A percentile compares a stretch with the other conserved stretches of the same genome.
Evolutionary conservation across 768 basidiomycete species (phyloP).

Genomic region (Pisolithus microcarpus): DNA sequence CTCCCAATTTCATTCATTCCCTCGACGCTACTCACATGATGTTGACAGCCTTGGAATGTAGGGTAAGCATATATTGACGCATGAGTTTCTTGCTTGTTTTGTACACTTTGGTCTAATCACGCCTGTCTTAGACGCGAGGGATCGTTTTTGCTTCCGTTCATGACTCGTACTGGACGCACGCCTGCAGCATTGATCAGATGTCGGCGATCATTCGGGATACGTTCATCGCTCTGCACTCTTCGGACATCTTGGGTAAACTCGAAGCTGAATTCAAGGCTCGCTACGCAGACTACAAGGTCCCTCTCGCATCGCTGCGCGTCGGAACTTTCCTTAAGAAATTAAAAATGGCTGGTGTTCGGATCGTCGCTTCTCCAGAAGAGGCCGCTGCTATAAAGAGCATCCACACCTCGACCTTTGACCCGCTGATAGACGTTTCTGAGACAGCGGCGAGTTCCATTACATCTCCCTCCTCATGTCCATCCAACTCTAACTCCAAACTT

Average conservation of each 20-base stretch:
- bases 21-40: constrained; percentile 99
- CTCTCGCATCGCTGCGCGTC: constrained; percentile 41
- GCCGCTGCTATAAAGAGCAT: constrained; percentile 21
- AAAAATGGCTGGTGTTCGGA: constrained; percentile 36
- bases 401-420: constrained; percentile 19
- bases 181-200: constrained; percentile 81
- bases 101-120: constrained; percentile 3
- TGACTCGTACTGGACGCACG: constrained; percentile 99
- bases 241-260: constrained; percentile 71
- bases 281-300: constrained; percentile 67
- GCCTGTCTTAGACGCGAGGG: constrained; percentile 45
- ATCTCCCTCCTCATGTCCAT: background rate
- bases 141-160: constrained; percentile 94
- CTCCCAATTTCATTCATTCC: constrained; percentile 97
- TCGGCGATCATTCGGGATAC: constrained; percentile 84
- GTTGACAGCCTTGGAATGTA: constrained; percentile 86
- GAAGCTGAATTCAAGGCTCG: constrained; percentile 73
- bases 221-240: constrained; percentile 87
- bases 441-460: constrained; percentile 25
- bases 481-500: background rate
- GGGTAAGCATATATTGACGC: constrained; percentile 38
- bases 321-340: constrained; percentile 35
- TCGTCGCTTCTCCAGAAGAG: constrained; percentile 36
- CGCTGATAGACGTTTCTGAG: constrained; percentile 35
- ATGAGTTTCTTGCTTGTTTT: background rate